These are phyloP conservation scores for Veloporphyrellus conicus DNA, from an alignment of 1,284 basidiomycete genomes.

Conservation along the genomic window DNA sequence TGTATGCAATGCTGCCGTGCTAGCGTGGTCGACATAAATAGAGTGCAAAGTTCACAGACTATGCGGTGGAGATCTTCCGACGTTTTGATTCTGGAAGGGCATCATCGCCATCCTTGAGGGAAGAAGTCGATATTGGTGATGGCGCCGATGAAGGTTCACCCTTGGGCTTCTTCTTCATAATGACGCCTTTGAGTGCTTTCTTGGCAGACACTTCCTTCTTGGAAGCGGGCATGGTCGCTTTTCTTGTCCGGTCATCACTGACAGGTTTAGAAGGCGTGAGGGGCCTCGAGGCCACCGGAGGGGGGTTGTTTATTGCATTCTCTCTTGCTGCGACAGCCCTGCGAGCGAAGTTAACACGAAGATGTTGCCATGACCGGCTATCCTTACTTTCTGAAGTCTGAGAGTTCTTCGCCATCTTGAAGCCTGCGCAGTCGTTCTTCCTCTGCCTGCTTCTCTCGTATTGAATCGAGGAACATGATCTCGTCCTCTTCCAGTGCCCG, in stretches of 20 bases:
- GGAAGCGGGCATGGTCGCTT: conserved; percentile 12
- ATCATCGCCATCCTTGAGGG: conserved; percentile 16
- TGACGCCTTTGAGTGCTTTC: conserved; percentile 65
- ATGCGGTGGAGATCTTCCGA: conserved; percentile 44
- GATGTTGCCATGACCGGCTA: conserved; percentile 1
- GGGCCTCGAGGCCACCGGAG: conserved; percentile 18
- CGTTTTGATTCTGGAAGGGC: conserved; percentile 47
- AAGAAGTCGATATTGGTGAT: conserved; percentile 11
- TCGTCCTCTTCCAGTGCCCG: conserved; percentile 88
- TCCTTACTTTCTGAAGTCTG: conserved; percentile 71
- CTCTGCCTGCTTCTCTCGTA: conserved; percentile 70
- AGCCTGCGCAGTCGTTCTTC: conserved; percentile 71
- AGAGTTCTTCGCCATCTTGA: conserved; percentile 77
- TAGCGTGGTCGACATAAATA: conserved; percentile 13
- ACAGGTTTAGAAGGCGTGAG: conserved; percentile 15
- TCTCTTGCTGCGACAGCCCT: conserved; percentile 75
- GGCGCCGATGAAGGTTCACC: conserved; percentile 23
- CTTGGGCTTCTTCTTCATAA: conserved; percentile 72
- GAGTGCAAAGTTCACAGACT: conserved; percentile 11
- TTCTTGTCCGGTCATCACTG: conserved; percentile 24
- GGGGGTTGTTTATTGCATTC: conserved; percentile 45
- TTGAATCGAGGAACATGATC: conserved; percentile 80
- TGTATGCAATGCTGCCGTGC: conserved; percentile 14
- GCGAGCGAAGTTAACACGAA: conserved; percentile 17
- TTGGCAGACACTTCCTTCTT: conserved; percentile 53